These are phyloP conservation scores for Psilocybe azurescens DNA, from an alignment of 768 basidiomycete genomes.

Conservation along the genomic window DNA sequence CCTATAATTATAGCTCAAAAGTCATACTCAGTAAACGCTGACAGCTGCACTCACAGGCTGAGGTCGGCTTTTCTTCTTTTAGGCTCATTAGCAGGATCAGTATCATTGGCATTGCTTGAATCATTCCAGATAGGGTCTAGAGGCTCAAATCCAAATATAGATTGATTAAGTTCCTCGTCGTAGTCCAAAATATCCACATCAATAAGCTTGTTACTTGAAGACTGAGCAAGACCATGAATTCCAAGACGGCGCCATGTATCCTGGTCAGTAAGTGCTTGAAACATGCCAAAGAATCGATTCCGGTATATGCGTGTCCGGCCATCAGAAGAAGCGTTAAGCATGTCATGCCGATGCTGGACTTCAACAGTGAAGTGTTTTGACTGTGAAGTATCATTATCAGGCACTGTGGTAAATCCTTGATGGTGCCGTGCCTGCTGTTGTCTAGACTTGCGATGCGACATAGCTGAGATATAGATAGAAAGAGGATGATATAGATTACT, in stretches of 20 bases:
- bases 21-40: background rate
- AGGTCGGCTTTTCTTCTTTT: background rate
- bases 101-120: background rate
- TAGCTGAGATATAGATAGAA: background rate
- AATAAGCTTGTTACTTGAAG: background rate
- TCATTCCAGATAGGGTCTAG: background rate
- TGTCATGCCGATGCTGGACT: background rate
- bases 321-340: background rate
- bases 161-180: background rate
- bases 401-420: too few species aligned
- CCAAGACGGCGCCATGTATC: background rate
- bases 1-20: background rate
- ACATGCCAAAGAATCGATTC: background rate
- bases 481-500: background rate
- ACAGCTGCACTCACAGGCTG: background rate
- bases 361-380: background rate
- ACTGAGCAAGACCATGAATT: background rate
- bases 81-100: background rate
- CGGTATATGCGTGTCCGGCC: too few species aligned
- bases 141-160: background rate
- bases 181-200: background rate
- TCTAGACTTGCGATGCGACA: background rate
- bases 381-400: too few species aligned
- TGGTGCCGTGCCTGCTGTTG: background rate
- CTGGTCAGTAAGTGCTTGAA: background rate